Conservation (phyloP, 2,329 filamentous ascomycete genomes). For the Sporothrix variecibatus region DNA sequence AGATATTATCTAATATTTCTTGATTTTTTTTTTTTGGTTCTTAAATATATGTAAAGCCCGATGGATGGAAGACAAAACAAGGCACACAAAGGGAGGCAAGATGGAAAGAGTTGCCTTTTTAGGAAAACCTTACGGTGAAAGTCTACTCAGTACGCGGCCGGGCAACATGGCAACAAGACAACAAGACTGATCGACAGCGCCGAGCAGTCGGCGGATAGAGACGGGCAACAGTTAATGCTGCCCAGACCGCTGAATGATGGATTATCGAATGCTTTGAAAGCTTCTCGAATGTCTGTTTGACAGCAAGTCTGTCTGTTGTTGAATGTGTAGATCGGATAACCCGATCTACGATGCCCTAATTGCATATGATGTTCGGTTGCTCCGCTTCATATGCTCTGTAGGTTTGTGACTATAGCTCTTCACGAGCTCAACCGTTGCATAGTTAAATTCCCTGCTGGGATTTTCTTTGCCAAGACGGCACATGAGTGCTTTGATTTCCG, state of each 20-base stretch:
- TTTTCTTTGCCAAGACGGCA: not conserved
- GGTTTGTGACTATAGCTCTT: not conserved
- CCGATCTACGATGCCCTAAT: too few relatives aligned
- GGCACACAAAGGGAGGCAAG: not conserved
- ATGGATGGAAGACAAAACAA: not conserved
- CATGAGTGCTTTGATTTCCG: not conserved
- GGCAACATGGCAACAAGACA: not conserved
- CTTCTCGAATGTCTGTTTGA: not conserved
- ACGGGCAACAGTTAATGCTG: not conserved
- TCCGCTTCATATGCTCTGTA: not conserved
- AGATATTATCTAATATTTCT: too few relatives aligned
- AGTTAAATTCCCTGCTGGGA: not conserved
- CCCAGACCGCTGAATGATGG: not conserved
- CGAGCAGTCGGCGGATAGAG: not conserved
- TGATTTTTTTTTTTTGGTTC: too few relatives aligned
- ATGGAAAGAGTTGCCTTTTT: not conserved
- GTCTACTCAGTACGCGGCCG: not conserved
- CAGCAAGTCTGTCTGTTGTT: too few relatives aligned
- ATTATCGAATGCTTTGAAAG: not conserved
- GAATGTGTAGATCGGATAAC: too few relatives aligned
- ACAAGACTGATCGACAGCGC: not conserved
- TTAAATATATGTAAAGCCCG: not conserved
- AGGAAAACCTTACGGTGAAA: not conserved
- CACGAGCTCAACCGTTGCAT: not conserved
- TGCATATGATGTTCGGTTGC: not conserved